Evolutionary conservation across 345 rosid species (phyloP), one percentile per base, ranked within the genome.

Genomic region (Gossypium thurberi): DNA sequence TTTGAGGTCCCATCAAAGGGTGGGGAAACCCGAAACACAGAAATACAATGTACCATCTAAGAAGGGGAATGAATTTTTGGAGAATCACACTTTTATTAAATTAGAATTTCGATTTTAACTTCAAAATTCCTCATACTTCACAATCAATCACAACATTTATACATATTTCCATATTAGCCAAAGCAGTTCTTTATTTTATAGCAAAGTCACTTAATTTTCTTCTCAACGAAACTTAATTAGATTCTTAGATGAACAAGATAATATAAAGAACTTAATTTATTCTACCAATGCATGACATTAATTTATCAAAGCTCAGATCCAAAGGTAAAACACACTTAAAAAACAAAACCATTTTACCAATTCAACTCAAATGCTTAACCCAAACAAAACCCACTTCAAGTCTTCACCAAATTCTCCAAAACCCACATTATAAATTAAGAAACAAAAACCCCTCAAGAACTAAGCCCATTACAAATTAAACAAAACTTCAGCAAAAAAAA

Each of bases 251-350:
- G 1, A 43, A 65, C 23, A 55, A 47, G 15, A 23, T 21, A 47
- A 23, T 14, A 18, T 3, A 25, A 44, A 13, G 26, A 37, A 9
- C 43, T 71, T 11, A 59, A 46, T 57, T 60, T 48, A 60, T 26
- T 15, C 56, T 4, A 44, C 40, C 72, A 80, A 70, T 56, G 69
- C 75, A 70, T 44, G 69, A 9, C 50, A 69, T 23, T 56, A 63
- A 52, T 46, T 23, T 2, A 10, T 53, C 73, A 69, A 78, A 55
- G 55, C 66, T 70, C 76, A 77, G 81, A 82, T 77, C 81, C 85
- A 78, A 37, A 70, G 76, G 40, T 33, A 33, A 0, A 77, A 26
- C 51, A n/a, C 44, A 47, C 50, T 17, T 37, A 42, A 66, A 56
- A 15, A 26, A 15, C 4, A 75, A 59, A 56, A 3, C 33, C 74